Base-by-base conservation (phyloP, 2,329 filamentous ascomycete species). In the Sodiomyces alkalinus region DNA sequence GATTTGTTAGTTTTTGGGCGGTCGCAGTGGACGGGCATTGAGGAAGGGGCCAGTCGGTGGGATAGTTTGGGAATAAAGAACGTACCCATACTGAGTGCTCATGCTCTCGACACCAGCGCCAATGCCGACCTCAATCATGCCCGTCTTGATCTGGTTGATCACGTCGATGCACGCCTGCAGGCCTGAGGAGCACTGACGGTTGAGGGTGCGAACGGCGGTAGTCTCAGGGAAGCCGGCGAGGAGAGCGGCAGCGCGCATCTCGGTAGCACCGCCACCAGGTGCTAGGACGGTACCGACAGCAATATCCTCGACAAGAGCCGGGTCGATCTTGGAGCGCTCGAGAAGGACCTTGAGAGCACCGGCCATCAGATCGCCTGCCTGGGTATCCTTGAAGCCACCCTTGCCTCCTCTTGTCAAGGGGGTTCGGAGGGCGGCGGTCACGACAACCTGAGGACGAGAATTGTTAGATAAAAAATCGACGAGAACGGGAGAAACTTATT, bases 91-190 rank as follows among this genome's bases (percentile, higher is more conserved):
- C 49, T 94, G 80, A 33, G 67, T 66, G 47, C 73, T 81, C 90
- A 98, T 98, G 64, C 80, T 90, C 72, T 98, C 90, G 15, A 93
- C 85, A 47, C 90, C 90, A 13, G 86, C 86, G 41, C 87, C 90
- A 42, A 96, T 74, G 43, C 90, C 90, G 37, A 96, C 59, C 41
- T 96, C 87, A 47, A 96, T 96, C 80, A 93, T 92, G 45, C 86
- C 90, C 5, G 73, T 52, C 47, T 72, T 73, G 58, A 98, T 92
- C 42, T 82, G 81, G 62, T 96, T 92, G 41, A 87, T 87, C 47
- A 96, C 78, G 52, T 96, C 87, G 34, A 90, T 79, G 47, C 82
- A 83, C 15, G 90, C 87, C 56, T 94, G 85, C 17, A 96, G 69
- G 30, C 90, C 87, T 21, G 78, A 86, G 10, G 81, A 92, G 63